Evolutionary conservation across 805 yeast genomes (phyloP).

Genomic region (Clavispora fructus): DNA sequence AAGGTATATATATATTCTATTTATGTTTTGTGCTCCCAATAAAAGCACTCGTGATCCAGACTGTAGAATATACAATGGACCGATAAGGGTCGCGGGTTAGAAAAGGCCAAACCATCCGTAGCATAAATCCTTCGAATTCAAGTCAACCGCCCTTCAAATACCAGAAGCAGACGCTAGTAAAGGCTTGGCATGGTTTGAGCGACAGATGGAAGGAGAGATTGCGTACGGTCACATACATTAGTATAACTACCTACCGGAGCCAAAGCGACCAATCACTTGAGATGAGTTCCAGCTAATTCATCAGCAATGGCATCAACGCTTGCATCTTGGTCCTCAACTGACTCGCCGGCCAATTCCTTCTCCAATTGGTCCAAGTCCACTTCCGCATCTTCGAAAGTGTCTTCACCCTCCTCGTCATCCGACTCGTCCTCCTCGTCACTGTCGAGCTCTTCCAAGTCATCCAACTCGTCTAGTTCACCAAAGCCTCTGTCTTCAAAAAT

Average conservation of each 20-base stretch:
- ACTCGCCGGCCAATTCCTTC: conserved; percentile 42
- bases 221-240: not conserved
- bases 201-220: too few species aligned
- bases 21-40: too few species aligned
- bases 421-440: conserved; percentile 62
- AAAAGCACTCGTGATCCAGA: too few species aligned
- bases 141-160: too few species aligned
- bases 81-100: too few species aligned
- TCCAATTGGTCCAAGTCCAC: conserved; percentile 53
- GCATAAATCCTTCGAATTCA: too few species aligned
- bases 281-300: conserved; percentile 52
- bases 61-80: too few species aligned
- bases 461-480: conserved; percentile 88
- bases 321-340: conserved; percentile 28
- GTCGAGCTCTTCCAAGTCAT: conserved; percentile 84
- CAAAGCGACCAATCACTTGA: conserved; percentile 13
- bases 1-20: not conserved
- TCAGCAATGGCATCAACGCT: conserved; percentile 55
- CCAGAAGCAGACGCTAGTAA: too few species aligned
- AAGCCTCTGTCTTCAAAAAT: conserved; percentile 66
- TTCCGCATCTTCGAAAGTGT: conserved; percentile 39
- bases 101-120: too few species aligned
- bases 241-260: not conserved
- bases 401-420: conserved; percentile 50
- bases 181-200: too few species aligned